These are phyloP conservation scores for Naematelia aurantialba DNA, from an alignment of 768 basidiomycete species.

Conservation along the genomic window DNA sequence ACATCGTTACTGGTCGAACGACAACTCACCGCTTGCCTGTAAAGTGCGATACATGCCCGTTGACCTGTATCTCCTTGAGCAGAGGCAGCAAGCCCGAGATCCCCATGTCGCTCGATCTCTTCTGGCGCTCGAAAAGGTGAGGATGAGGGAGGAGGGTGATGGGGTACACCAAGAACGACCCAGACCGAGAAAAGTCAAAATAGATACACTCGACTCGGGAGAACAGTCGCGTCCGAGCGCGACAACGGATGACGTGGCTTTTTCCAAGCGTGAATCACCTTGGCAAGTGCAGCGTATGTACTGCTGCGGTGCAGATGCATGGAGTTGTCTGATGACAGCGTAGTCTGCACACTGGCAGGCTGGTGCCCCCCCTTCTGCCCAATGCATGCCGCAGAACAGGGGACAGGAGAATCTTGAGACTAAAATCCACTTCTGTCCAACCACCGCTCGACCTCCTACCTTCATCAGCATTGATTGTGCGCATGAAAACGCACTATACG, in stretches of 20 bases:
- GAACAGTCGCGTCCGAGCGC: slow-evolving; percentile 8
- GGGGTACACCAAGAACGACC: neutral
- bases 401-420: no score
- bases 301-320: neutral
- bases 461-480: neutral
- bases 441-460: slow-evolving; percentile 32
- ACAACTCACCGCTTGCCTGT: slow-evolving; percentile 63
- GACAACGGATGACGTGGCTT: neutral
- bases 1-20: neutral
- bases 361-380: no score
- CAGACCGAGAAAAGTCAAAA: neutral
- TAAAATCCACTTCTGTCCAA: slow-evolving; percentile 37
- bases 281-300: neutral
- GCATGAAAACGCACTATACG: slow-evolving; percentile 22
- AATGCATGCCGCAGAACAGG: no score
- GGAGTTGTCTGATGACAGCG: no score
- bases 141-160: neutral
- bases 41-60: slow-evolving; percentile 73
- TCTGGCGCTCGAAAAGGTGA: neutral
- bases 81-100: slow-evolving; percentile 85
- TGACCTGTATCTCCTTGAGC: slow-evolving; percentile 81
- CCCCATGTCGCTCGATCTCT: slow-evolving; percentile 61
- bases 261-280: neutral
- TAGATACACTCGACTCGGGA: neutral
- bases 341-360: no score